phyloP scores from a whole-genome alignment of 2,329 filamentous ascomycete genomes.

The Tympanopsis confertula region DNA sequence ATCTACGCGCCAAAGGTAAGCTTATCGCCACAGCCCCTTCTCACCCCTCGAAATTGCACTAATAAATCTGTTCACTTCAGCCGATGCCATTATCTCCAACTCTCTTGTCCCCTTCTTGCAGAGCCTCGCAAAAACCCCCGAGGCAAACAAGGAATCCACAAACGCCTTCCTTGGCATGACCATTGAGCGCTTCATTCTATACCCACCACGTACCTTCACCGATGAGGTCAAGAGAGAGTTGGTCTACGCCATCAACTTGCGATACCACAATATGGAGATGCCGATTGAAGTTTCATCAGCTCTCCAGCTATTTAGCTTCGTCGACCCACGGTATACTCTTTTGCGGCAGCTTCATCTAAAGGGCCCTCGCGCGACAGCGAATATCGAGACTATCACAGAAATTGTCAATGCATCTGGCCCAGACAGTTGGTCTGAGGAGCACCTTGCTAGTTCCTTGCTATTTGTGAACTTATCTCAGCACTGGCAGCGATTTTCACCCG shows the following conservation, averaged over 20 bases:
- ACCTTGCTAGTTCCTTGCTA: conserved; percentile 70
- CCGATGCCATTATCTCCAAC: conserved; percentile 77
- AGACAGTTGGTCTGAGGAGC: conserved; percentile 64
- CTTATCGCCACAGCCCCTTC: conserved; percentile 6
- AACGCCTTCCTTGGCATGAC: conserved; percentile 66
- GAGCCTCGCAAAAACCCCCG: conserved; percentile 55
- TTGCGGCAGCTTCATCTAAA: conserved; percentile 61
- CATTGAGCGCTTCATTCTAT: conserved; percentile 75
- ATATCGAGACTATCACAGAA: background rate
- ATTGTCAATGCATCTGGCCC: conserved; percentile 13
- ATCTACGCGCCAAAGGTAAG: conserved; percentile 81
- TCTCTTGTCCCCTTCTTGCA: conserved; percentile 70
- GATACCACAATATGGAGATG: conserved; percentile 56
- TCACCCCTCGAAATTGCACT: conserved; percentile 1
- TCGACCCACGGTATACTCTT: conserved; percentile 44
- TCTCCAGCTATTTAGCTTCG: conserved; percentile 55
- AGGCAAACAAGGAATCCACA: conserved; percentile 52
- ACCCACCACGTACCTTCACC: conserved; percentile 77
- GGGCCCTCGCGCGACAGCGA: conserved; percentile 58
- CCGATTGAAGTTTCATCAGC: conserved; percentile 61
- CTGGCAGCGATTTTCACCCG: conserved; percentile 52
- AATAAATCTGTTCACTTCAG: conserved; percentile 28
- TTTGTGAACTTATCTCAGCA: conserved; percentile 43
- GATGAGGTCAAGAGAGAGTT: conserved; percentile 62
- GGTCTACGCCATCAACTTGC: conserved; percentile 50